Evolutionary conservation across 2,329 filamentous ascomycete genomes (phyloP), one percentile per base, ranked within the genome.

Genomic region (Ophiostoma montium): DNA sequence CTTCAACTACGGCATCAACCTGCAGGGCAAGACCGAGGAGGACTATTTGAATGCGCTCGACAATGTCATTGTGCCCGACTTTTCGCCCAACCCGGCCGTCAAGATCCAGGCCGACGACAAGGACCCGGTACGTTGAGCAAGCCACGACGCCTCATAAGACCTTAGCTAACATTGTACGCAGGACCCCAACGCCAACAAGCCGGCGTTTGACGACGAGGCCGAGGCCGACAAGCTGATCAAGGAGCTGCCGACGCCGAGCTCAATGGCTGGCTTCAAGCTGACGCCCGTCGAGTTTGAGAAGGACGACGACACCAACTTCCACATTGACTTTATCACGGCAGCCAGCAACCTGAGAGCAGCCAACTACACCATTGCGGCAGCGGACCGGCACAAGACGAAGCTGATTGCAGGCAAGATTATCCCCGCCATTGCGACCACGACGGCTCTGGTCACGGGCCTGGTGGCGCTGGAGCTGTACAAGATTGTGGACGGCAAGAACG

Each of bases 341-440:
- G 89, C 89, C 56, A 95, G 89, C 71, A 98, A 98, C 64, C 72
- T 98, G 52, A 86, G 94, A 52, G 92, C 92, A 1, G 84, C 94
- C 66, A 98, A 98, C 70, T 98, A 98, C 76, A 94, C 92, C 66
- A 98, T 98, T 57, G 80, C 86, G 60, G 76, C 81, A 55, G 89
- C 92, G 1, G 90, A 98, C 62, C 78, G 87, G 54, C 92, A 95
- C 75, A 94, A 92, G 80, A 98, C 90, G 54, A 98, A 98, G 72
- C 96, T 98, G 67, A 98, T 98, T 63, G 94, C 92, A 31, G 92
- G 92, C 64, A 98, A 98, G 77, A 98, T 98, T 58, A 98, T 98
- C 57, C 92, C 92, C 19, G 92, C 92, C 42, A 98, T 98, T 65
- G 92, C 92, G 41, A 98, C 92, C 3, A 96, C 92, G 0, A 98